These are phyloP conservation scores for Proliferodiscus dingleyae DNA, from an alignment of 2,329 filamentous ascomycete genomes.

Conservation along the genomic window DNA sequence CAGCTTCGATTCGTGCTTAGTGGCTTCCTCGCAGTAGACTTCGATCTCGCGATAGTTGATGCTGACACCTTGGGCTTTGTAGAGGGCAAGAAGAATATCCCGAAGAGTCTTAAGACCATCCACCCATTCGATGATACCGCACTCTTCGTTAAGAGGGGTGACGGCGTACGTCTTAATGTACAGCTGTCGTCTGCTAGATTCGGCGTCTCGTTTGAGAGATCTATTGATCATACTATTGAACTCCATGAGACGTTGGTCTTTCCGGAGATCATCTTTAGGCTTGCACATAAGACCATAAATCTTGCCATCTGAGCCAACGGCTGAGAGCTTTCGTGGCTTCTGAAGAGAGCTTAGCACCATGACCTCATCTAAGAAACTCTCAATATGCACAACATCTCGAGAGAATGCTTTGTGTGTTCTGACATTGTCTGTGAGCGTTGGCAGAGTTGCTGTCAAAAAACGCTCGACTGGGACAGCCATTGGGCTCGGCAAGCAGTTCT, in stretches of 20 bases:
- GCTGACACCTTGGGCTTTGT: constrained; percentile 67
- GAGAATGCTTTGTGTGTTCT: constrained; percentile 83
- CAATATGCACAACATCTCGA: constrained; percentile 78
- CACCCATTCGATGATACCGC: constrained; percentile 97
- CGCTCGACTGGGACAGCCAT: constrained; percentile 87
- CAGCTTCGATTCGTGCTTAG: constrained; percentile 53
- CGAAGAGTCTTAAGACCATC: constrained; percentile 91
- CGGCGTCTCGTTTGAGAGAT: constrained; percentile 83
- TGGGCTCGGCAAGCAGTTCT: constrained; percentile 69
- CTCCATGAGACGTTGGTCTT: constrained; percentile 97
- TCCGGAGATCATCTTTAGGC: constrained; percentile 94
- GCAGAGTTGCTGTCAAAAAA: constrained; percentile 77
- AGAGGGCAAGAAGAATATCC: constrained; percentile 78
- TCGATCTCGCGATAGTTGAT: constrained; percentile 66
- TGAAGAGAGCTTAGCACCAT: constrained; percentile 87
- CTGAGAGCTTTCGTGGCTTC: constrained; percentile 83
- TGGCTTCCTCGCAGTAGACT: constrained; percentile 58
- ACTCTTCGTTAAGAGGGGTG: constrained; percentile 94
- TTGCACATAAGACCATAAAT: constrained; percentile 91
- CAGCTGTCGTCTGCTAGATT: constrained; percentile 82
- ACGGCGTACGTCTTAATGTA: constrained; percentile 98
- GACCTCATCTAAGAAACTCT: constrained; percentile 78
- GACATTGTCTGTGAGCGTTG: constrained; percentile 65
- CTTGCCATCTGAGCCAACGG: constrained; percentile 83
- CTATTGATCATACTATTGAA: constrained; percentile 99